Evolutionary conservation across 805 yeast genomes (phyloP), one percentile per base, ranked within the genome.

Genomic region (Komagataella kurtzmanii): DNA sequence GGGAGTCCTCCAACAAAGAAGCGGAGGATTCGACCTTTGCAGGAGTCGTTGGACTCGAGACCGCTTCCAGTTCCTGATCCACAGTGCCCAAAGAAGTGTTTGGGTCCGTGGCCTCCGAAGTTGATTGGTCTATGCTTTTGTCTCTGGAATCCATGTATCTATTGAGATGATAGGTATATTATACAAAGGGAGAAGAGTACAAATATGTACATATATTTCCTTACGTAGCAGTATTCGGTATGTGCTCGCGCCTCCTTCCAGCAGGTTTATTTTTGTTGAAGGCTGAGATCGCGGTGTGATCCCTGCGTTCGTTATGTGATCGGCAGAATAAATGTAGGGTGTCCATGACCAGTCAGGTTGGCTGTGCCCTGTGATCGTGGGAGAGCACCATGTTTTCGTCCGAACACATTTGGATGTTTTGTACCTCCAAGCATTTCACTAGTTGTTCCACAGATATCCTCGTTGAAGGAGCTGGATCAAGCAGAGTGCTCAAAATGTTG

Each of bases 1-100:
- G 73, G 36, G 78, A 78, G 50, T 74, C 78, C 5, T 73, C 73
- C 40, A 79, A 61, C n/a, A 77, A 52, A 6, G 65, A 67, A 6
- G 64, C 61, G 1, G 68, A 65, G 2, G 67, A 55, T 17, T 40
- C 47, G 36, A 40, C 44, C 49, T 45, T 48, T 47, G 12, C 23
- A 12, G 19, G 46, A 44, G 23, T 18, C 7, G 46, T 44, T 10
- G 23, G 14, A 17, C 46, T 19, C 2, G 23, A 44, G 6, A 44
- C 46, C 46, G 23, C 12, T 18, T 44, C 46, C 12, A 44, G 46
- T n/a, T 30, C 40, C 40, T 30, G 40, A 8, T 44, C 19, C 6
- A 44, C 12, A 6, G 46, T 44, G 23, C 46, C 46, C 23, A 8
- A 10, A 3, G 19, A 17, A 19, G n/a, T 12, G 46, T 44, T 44